Evolutionary conservation across 176 grass and related monocot species (phyloP).

Genomic region (Carex kokanica): DNA sequence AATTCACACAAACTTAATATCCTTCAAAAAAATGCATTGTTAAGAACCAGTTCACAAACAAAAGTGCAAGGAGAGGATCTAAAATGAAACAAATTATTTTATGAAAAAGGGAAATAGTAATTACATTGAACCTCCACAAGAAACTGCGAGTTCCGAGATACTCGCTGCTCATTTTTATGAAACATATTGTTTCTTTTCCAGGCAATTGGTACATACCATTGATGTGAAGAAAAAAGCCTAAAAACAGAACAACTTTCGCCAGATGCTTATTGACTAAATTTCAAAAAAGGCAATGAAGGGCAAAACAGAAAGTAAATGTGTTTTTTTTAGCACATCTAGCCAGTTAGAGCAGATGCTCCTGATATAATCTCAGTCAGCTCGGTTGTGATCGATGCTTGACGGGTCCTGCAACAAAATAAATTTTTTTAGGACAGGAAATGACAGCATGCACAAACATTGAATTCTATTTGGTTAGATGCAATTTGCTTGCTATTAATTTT

Average conservation of each 20-base stretch:
- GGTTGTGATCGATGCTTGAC: constrained; percentile 92
- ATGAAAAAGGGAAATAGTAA: constrained; percentile 17
- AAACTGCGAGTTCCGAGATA: not conserved
- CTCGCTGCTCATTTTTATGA: constrained; percentile 23
- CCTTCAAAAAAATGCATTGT: not conserved
- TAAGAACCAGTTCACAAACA: not conserved
- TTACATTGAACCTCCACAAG: constrained; percentile 24
- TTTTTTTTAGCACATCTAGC: constrained; percentile 14
- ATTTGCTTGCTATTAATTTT: not conserved
- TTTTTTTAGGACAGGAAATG: not conserved
- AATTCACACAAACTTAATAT: not conserved
- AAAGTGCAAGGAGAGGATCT: not conserved
- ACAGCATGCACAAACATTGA: not conserved
- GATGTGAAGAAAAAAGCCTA: constrained; percentile 19
- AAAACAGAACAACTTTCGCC: not conserved
- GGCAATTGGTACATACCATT: constrained; percentile 18
- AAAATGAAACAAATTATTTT: constrained; percentile 11
- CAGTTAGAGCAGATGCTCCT: constrained; percentile 89
- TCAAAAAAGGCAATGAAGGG: constrained; percentile 14
- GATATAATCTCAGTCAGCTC: constrained; percentile 96
- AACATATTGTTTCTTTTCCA: constrained; percentile 22
- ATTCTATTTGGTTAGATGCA: not conserved
- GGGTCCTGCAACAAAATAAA: constrained; percentile 61
- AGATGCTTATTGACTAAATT: constrained; percentile 17
- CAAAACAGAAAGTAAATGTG: not conserved